These are phyloP conservation scores for Suillus decipiens DNA, from an alignment of 768 basidiomycete genomes.

Conservation along the genomic window DNA sequence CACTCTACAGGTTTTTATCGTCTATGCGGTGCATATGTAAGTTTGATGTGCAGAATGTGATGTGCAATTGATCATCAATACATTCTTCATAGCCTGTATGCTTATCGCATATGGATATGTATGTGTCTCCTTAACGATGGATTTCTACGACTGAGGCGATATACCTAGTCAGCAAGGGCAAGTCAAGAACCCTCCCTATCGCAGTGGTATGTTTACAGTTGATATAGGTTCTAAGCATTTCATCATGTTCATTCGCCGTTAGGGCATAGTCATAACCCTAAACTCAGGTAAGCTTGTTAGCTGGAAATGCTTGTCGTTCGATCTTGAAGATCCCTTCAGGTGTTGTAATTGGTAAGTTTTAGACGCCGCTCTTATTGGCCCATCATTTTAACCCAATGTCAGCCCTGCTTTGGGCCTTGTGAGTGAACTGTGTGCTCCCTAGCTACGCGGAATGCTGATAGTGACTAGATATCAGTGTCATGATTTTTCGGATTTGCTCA, in stretches of 20 bases:
- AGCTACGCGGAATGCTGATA: background rate
- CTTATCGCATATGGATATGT: slow-evolving; percentile 11
- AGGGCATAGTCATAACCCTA: background rate
- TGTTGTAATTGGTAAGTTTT: slow-evolving; percentile 3
- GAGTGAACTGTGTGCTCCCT: background rate
- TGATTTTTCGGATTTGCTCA: background rate
- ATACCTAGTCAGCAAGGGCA: slow-evolving; percentile 2
- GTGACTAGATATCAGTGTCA: slow-evolving; percentile 5
- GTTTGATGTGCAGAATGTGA: background rate
- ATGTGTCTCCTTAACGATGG: background rate
- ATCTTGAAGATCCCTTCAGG: background rate
- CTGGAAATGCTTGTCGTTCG: no score
- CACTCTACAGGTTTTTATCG: background rate
- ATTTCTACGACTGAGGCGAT: background rate
- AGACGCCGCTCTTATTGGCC: background rate
- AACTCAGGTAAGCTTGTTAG: slow-evolving; percentile 4
- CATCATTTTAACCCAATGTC: background rate
- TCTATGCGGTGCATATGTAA: background rate
- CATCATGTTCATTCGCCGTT: background rate
- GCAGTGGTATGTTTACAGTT: background rate
- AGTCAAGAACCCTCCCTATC: slow-evolving; percentile 2
- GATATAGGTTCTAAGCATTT: background rate
- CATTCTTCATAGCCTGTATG: background rate
- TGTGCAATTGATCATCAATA: background rate
- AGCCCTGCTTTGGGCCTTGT: slow-evolving; percentile 3